phyloP scores from a whole-genome alignment of 305 asterid genomes.

The Nicotiana rustica region DNA sequence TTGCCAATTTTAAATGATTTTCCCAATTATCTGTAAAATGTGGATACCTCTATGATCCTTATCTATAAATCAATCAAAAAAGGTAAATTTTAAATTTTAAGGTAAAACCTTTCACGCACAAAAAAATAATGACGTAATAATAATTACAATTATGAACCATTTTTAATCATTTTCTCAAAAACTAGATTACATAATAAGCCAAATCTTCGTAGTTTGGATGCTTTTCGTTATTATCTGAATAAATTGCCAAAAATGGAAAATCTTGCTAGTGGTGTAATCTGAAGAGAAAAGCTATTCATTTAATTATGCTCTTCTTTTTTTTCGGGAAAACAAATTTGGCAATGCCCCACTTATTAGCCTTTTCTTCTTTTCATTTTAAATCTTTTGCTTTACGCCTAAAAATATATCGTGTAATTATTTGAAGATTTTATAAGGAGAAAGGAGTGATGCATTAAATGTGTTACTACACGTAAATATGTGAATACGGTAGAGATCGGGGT shows the following conservation, averaged over 20 bases:
- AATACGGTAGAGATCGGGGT: no score
- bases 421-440: background rate
- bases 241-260: background rate
- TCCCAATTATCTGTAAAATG: background rate
- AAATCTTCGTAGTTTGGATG: background rate
- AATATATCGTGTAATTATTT: background rate
- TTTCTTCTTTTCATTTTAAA: no score
- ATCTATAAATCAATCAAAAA: background rate
- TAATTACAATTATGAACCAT: background rate
- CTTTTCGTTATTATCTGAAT: background rate
- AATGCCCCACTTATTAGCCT: no score
- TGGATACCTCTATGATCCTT: background rate
- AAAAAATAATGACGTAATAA: background rate
- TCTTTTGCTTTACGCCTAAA: background rate
- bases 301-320: no score
- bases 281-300: background rate
- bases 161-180: background rate
- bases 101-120: background rate
- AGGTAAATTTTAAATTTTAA: background rate
- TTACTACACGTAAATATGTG: background rate
- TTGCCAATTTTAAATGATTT: conserved; percentile 22
- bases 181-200: background rate
- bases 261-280: background rate
- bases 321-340: no score
- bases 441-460: background rate